Conservation (phyloP, 2,329 filamentous ascomycete species). For the Phaeosphaeriaceae sp. region DNA sequence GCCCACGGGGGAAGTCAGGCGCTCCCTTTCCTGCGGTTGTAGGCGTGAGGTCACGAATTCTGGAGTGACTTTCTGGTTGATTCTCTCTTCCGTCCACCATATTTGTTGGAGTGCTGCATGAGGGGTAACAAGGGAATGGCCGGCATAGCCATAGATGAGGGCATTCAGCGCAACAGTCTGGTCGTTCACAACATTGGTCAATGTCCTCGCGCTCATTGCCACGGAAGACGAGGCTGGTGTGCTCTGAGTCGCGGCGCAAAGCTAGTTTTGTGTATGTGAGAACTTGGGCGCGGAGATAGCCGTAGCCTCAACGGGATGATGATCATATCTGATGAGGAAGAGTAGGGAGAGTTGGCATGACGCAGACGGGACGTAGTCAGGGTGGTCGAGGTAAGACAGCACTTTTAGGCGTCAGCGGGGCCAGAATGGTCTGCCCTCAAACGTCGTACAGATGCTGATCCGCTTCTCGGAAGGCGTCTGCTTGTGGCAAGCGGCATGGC, state of each 20-base stretch:
- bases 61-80: slow-evolving; percentile 73
- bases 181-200: slow-evolving; percentile 52
- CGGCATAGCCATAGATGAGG: slow-evolving; percentile 59
- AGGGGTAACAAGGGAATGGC: slow-evolving; percentile 59
- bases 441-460: slow-evolving; percentile 37
- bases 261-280: slow-evolving; percentile 9
- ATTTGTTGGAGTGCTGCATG: slow-evolving; percentile 59
- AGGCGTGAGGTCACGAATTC: slow-evolving; percentile 73
- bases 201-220: slow-evolving; percentile 48
- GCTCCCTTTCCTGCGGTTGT: slow-evolving; percentile 67
- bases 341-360: slow-evolving; percentile 13
- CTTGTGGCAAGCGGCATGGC: slow-evolving; percentile 46
- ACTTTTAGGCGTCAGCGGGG: slow-evolving; percentile 42
- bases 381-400: slow-evolving; percentile 33
- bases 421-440: slow-evolving; percentile 35
- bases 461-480: slow-evolving; percentile 27
- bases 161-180: slow-evolving; percentile 58
- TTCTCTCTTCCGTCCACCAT: slow-evolving; percentile 77
- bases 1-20: slow-evolving; percentile 68
- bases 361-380: slow-evolving; percentile 11
- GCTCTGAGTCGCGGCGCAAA: background rate
- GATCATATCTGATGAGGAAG: slow-evolving; percentile 34
- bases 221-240: slow-evolving; percentile 6
- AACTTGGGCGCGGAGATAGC: slow-evolving; percentile 25
- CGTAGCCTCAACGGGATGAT: slow-evolving; percentile 23